Percentiles rank a stretch among this genome's conserved stretches.
These are phyloP conservation scores for Aspergillus eucalypticola DNA, from an alignment of 2,329 filamentous ascomycete species.

Conservation along the genomic window DNA sequence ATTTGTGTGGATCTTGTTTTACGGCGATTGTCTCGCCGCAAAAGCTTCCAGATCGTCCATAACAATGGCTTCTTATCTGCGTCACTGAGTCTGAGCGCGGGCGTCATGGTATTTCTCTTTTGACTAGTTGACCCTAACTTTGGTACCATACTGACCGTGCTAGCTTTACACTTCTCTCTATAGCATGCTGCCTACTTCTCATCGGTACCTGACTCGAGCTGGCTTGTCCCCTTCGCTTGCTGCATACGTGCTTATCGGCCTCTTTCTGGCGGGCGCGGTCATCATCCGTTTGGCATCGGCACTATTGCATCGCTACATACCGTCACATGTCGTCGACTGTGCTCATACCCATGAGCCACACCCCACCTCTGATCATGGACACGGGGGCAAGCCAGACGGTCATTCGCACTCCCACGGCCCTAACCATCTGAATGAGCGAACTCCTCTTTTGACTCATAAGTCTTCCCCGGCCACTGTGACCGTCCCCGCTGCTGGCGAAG, in stretches of 20 bases:
- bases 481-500: constrained; percentile 13
- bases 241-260: constrained; percentile 50
- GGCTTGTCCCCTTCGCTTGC: constrained; percentile 67
- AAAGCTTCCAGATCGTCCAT: constrained; percentile 81
- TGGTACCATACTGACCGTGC: background rate
- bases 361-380: constrained; percentile 38
- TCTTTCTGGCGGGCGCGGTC: constrained; percentile 51
- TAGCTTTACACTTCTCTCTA: constrained; percentile 90
- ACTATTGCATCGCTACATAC: constrained; percentile 50
- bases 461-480: constrained; percentile 24
- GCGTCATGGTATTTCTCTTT: constrained; percentile 74
- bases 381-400: constrained; percentile 27
- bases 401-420: constrained; percentile 15
- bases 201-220: constrained; percentile 70
- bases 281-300: constrained; percentile 48
- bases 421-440: constrained; percentile 28
- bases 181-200: constrained; percentile 88
- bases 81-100: constrained; percentile 89
- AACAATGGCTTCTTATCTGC: constrained; percentile 85
- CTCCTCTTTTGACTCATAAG: constrained; percentile 32
- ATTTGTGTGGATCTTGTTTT: constrained; percentile 84
- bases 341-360: constrained; percentile 47
- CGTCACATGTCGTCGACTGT: constrained; percentile 53
- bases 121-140: background rate
- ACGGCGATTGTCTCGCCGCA: constrained; percentile 69